Percentiles rank a stretch among this genome's conserved stretches.
phyloP scores from a whole-genome alignment of 176 grass and related monocot genomes.

The Areca catechu region DNA sequence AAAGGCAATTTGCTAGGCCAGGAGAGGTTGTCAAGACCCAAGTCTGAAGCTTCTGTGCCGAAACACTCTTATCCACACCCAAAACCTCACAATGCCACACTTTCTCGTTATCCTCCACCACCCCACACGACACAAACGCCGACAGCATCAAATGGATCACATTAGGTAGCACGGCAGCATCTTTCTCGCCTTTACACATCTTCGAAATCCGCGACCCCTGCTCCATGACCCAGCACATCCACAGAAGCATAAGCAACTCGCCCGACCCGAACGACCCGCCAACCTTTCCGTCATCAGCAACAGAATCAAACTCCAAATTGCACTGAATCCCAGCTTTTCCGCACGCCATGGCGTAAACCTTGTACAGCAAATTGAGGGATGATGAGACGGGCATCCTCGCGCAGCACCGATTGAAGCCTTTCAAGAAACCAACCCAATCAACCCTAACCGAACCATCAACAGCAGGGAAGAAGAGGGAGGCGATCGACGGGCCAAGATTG shows the following conservation, averaged over 20 bases:
- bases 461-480: constrained; percentile 45
- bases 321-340: constrained; percentile 16
- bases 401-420: constrained; percentile 76
- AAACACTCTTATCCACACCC: constrained; percentile 32
- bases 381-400: constrained; percentile 43
- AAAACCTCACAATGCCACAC: constrained; percentile 50
- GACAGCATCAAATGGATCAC: constrained; percentile 53
- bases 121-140: constrained; percentile 44
- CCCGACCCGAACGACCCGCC: constrained; percentile 35
- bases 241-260: constrained; percentile 54
- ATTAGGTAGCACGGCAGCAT: constrained; percentile 40
- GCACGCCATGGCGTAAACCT: constrained; percentile 50
- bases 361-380: constrained; percentile 49
- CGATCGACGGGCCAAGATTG: constrained; percentile 41
- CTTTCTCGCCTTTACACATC: constrained; percentile 19
- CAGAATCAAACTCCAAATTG: constrained; percentile 37
- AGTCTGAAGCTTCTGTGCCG: constrained; percentile 54
- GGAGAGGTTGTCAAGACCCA: constrained; percentile 53
- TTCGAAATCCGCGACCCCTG: constrained; percentile 19
- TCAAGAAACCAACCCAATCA: constrained; percentile 52
- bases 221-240: constrained; percentile 77
- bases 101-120: constrained; percentile 36
- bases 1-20: constrained; percentile 44
- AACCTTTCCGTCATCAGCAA: constrained; percentile 43
- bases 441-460: not conserved